A percentile compares a stretch with the other conserved stretches of the same genome.
These are phyloP conservation scores for Centella asiatica DNA, from an alignment of 129 eudicot genomes.

Conservation along the genomic window DNA sequence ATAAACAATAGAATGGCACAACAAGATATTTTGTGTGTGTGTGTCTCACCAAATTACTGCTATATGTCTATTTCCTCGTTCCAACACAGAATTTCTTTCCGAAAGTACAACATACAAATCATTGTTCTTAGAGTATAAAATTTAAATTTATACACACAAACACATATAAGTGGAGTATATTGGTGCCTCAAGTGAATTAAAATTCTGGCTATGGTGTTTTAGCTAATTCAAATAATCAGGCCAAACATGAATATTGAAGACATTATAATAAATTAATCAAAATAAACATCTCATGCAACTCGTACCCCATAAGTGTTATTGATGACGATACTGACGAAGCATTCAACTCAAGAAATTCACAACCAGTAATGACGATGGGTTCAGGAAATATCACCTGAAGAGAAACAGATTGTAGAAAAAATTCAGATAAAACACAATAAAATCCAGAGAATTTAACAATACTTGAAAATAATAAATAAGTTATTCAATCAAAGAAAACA, in stretches of 20 bases:
- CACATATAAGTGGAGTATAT: too few species aligned
- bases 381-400: conserved; percentile 85
- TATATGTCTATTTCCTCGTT: too few species aligned
- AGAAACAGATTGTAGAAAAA: background rate
- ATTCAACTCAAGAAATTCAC: conserved; percentile 93
- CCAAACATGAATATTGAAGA: conserved; percentile 1
- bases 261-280: background rate
- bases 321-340: conserved; percentile 71
- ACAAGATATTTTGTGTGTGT: too few species aligned
- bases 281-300: background rate
- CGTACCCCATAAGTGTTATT: conserved; percentile 81
- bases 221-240: conserved; percentile 1
- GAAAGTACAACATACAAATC: too few species aligned
- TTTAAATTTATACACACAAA: too few species aligned
- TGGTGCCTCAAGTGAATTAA: too few species aligned
- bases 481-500: too few species aligned
- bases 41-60: too few species aligned
- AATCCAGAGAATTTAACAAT: background rate
- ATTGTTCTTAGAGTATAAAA: too few species aligned
- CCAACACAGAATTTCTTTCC: too few species aligned
- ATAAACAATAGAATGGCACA: too few species aligned
- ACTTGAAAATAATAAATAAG: background rate
- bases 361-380: conserved; percentile 82
- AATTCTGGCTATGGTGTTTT: too few species aligned
- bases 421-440: background rate